Evolutionary conservation across 257 asterid genomes (phyloP).

Genomic region (Eucommia ulmoides): DNA sequence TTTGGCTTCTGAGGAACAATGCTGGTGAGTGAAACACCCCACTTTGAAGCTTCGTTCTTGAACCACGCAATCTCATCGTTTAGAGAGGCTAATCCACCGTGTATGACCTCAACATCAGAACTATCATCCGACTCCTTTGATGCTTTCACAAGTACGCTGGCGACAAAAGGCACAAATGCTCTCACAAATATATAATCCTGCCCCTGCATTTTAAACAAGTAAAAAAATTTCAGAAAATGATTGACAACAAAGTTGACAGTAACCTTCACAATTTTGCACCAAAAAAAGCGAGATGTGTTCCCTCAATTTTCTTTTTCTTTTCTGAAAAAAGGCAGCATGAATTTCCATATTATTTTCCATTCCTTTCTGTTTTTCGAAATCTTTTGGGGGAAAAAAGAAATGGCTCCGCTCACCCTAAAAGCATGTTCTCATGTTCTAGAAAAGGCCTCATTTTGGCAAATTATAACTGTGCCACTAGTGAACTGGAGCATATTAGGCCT

Average conservation of each 20-base stretch:
- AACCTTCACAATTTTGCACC: background rate
- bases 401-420: too few species aligned
- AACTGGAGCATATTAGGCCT: too few species aligned
- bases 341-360: too few species aligned
- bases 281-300: background rate
- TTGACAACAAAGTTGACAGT: too few species aligned
- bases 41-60: slow-evolving; percentile 67
- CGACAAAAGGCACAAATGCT: slow-evolving; percentile 56
- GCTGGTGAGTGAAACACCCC: slow-evolving; percentile 40
- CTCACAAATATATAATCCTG: slow-evolving; percentile 78
- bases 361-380: too few species aligned
- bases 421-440: too few species aligned
- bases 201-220: too few species aligned
- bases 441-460: too few species aligned
- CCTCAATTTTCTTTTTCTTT: background rate
- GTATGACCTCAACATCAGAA: slow-evolving; percentile 45
- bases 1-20: slow-evolving; percentile 45
- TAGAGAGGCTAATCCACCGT: slow-evolving; percentile 59
- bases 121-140: slow-evolving; percentile 45
- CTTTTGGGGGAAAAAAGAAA: too few species aligned
- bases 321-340: too few species aligned
- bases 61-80: slow-evolving; percentile 77
- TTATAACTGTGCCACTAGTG: too few species aligned
- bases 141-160: slow-evolving; percentile 59
- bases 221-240: too few species aligned